These are phyloP conservation scores for Tetraselmis striata DNA, from an alignment of 139 green algal genomes.

Conservation along the genomic window DNA sequence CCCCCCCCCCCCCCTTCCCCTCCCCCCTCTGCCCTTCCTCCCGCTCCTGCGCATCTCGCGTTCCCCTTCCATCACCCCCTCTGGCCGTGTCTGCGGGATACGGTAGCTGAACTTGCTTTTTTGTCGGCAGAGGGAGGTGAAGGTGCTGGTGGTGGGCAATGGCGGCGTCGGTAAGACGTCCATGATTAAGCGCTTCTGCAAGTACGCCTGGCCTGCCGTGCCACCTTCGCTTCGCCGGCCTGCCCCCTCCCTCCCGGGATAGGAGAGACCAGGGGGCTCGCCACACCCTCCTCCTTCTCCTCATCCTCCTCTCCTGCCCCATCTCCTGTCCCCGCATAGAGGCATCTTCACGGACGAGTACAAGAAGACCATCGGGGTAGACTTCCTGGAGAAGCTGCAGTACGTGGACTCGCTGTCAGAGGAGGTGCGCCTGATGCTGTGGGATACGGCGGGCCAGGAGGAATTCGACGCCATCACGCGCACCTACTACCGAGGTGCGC, in stretches of 20 bases:
- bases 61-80: too few relatives aligned
- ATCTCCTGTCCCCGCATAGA: too few relatives aligned
- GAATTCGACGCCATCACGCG: slow-evolving; percentile 72
- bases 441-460: slow-evolving; percentile 76
- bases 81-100: too few relatives aligned
- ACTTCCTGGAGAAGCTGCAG: slow-evolving; percentile 70
- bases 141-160: slow-evolving; percentile 68
- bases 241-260: too few relatives aligned
- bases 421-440: slow-evolving; percentile 68
- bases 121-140: slow-evolving; percentile 43
- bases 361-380: slow-evolving; percentile 78
- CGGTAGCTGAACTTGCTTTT: too few relatives aligned
- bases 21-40: too few relatives aligned
- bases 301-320: too few relatives aligned
- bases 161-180: slow-evolving; percentile 65
- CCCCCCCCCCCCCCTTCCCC: too few relatives aligned
- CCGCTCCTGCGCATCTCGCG: too few relatives aligned
- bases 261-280: too few relatives aligned
- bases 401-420: slow-evolving; percentile 54
- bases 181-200: slow-evolving; percentile 68
- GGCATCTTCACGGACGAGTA: slow-evolving; percentile 64
- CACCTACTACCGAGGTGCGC: slow-evolving; percentile 61
- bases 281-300: too few relatives aligned
- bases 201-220: slow-evolving; percentile 1
- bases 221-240: too few relatives aligned